phyloP scores from a whole-genome alignment of 108 stramenopile species.

The Cyclotella choctawhatcheeana region DNA sequence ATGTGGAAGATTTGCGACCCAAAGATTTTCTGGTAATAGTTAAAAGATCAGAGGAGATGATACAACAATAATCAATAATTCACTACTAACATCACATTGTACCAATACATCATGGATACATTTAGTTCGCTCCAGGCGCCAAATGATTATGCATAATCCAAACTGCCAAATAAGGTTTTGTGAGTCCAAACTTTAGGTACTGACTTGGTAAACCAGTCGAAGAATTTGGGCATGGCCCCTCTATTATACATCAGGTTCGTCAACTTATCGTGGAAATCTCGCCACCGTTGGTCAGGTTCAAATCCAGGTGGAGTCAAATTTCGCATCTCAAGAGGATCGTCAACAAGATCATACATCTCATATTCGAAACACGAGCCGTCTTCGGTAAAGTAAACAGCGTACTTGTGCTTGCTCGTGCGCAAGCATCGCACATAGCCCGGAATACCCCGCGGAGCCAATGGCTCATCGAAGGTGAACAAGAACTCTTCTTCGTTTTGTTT shows the following conservation, averaged over 20 bases:
- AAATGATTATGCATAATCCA: background rate
- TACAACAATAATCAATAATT: too few species aligned
- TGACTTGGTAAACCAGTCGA: slow-evolving; percentile 55
- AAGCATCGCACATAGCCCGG: slow-evolving; percentile 57
- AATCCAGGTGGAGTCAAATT: slow-evolving; percentile 34
- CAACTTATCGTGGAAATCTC: slow-evolving; percentile 18
- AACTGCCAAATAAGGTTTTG: background rate
- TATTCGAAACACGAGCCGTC: slow-evolving; percentile 53
- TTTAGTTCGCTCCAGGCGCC: too few species aligned
- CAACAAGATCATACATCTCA: slow-evolving; percentile 55
- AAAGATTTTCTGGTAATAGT: too few species aligned
- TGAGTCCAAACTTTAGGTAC: slow-evolving; percentile 10
- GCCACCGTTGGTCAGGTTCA: slow-evolving; percentile 25
- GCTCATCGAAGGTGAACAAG: slow-evolving; percentile 57
- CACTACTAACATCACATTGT: too few species aligned
- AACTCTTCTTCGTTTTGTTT: slow-evolving; percentile 13
- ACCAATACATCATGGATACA: too few species aligned
- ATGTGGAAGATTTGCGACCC: too few species aligned
- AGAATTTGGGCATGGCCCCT: slow-evolving; percentile 68
- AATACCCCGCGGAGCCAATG: slow-evolving; percentile 45
- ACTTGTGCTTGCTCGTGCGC: slow-evolving; percentile 46
- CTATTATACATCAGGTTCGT: slow-evolving; percentile 60
- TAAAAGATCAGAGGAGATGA: too few species aligned
- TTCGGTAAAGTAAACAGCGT: slow-evolving; percentile 58
- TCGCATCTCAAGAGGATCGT: slow-evolving; percentile 56